These are phyloP conservation scores for Phytophthora brassicae DNA, from an alignment of 352 stramenopile genomes.

Conservation along the genomic window DNA sequence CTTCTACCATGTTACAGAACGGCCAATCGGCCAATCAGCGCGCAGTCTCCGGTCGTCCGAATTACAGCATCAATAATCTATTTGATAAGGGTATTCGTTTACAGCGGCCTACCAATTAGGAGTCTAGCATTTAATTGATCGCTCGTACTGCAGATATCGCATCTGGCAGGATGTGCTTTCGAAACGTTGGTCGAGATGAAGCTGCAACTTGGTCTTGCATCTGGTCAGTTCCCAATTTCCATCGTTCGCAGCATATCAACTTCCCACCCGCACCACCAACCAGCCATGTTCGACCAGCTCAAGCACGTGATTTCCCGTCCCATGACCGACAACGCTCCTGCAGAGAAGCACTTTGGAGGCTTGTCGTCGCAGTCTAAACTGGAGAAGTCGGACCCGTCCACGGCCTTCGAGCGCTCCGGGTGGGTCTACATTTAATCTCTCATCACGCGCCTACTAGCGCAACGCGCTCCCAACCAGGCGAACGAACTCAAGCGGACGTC, in stretches of 20 bases:
- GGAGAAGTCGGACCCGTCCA: slow-evolving; percentile 54
- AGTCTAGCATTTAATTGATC: too few species aligned
- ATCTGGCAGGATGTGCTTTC: slow-evolving; percentile 7
- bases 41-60: background rate
- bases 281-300: slow-evolving; percentile 69
- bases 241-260: slow-evolving; percentile 15
- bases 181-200: too few species aligned
- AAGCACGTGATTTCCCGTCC: slow-evolving; percentile 61
- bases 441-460: background rate
- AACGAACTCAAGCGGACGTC: slow-evolving; percentile 12
- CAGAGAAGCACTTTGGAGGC: slow-evolving; percentile 45
- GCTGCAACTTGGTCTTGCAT: background rate
- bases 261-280: background rate
- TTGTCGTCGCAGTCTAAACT: slow-evolving; percentile 35
- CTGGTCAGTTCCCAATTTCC: slow-evolving; percentile 48
- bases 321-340: slow-evolving; percentile 26
- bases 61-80: slow-evolving; percentile 18
- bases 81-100: slow-evolving; percentile 4
- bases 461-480: background rate
- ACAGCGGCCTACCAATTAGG: too few species aligned
- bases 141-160: too few species aligned
- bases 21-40: slow-evolving; percentile 32
- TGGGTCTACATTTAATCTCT: slow-evolving; percentile 69
- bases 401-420: slow-evolving; percentile 75
- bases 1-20: slow-evolving; percentile 10